These are phyloP conservation scores for Combretum micranthum DNA, from an alignment of 345 rosid species.

Conservation along the genomic window DNA sequence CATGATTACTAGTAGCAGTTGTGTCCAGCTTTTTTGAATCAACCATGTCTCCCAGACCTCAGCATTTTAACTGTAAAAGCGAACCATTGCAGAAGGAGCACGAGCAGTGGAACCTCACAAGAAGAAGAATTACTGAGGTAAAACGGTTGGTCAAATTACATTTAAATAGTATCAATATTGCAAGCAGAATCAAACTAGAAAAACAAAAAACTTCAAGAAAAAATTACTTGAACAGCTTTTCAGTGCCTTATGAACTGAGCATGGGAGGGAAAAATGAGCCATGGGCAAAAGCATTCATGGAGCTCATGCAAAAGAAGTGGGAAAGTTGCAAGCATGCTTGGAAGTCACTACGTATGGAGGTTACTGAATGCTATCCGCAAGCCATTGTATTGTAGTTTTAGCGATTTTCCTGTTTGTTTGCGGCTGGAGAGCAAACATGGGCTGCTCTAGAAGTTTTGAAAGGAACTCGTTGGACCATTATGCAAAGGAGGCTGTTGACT, in stretches of 20 bases:
- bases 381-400: constrained; percentile 57
- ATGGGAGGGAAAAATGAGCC: constrained; percentile 68
- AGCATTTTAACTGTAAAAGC: constrained; percentile 11
- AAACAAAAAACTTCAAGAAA: background rate
- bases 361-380: constrained; percentile 74
- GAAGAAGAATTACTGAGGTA: constrained; percentile 72
- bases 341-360: constrained; percentile 63
- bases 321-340: constrained; percentile 58
- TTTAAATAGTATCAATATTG: no score
- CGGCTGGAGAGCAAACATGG: no score
- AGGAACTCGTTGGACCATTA: no score
- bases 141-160: background rate
- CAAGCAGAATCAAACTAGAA: no score
- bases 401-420: background rate
- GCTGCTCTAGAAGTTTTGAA: no score
- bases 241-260: constrained; percentile 88
- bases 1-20: no score
- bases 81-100: constrained; percentile 31
- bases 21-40: no score
- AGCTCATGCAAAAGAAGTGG: constrained; percentile 44
- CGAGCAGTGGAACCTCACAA: constrained; percentile 23
- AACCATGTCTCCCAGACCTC: background rate
- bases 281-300: constrained; percentile 65
- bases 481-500: no score
- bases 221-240: constrained; percentile 43